Base-by-base conservation (phyloP, 352 stramenopile genomes). In the Phytophthora cryptogea region DNA sequence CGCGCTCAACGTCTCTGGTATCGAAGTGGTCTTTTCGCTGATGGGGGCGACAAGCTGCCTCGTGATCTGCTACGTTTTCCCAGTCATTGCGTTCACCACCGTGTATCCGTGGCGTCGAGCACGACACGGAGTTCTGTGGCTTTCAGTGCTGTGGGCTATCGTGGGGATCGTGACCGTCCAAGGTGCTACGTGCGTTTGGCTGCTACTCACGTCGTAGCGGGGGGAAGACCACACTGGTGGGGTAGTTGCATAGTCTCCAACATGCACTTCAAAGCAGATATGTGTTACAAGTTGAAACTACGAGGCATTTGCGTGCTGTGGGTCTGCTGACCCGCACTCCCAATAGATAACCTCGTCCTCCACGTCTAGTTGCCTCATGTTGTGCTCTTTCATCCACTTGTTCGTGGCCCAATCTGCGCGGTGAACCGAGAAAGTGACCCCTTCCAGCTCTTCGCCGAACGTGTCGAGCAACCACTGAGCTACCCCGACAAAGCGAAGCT, bases 1-100 rank as follows among this genome's bases (percentile, higher is more conserved):
- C 17, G 73, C 73, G 1, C 63, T 77, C n/a, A 69, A 52, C 13
- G 68, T 80, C 20, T 74, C 72, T 1, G 75, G 73, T 14, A 75
- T 86, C 28, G 70, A 86, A 46, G 59, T 76, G 13, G 68, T 83
- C n/a, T 87, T 87, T 50, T 68, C 74, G 10, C 54, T 84, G n/a
- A 55, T 76, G 13, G 77, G 77, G n/a, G 74, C 72, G 14, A 85
- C 64, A 1, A 78, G 63, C 45, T 77, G 65, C 17, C 63, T 77
- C 40, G 54, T 78, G 20, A 74, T 86, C 51, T 83, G 77, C 67
- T 83, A 72, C 31, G 59, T 78, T 10, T 80, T 86, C 40, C 72
- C 77, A 1, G 63, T 76, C 5, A 47, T 68, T 11, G 65, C 72
- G 27, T 87, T 78, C 70, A 72, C 72, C 36, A 67, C 37, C 2